A percentile compares a stretch with the other conserved stretches of the same genome.
phyloP scores from a whole-genome alignment of 495 filamentous ascomycete genomes.

The Delitschia confertaspora region DNA sequence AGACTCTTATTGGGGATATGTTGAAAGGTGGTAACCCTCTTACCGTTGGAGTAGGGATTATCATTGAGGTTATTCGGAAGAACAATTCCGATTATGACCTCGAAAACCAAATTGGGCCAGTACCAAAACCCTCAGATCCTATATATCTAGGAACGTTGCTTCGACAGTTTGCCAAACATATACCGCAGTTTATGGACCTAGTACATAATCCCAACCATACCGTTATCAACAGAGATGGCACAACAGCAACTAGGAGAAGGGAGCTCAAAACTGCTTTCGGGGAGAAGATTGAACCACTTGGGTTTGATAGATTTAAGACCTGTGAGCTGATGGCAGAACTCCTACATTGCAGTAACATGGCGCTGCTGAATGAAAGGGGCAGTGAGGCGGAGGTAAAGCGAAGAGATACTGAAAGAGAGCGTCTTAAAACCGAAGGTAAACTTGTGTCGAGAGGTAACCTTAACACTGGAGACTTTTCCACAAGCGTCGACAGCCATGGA shows the following conservation, averaged over 20 bases:
- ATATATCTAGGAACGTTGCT: constrained; percentile 95
- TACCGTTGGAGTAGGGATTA: constrained; percentile 92
- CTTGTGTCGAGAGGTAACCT: constrained; percentile 39
- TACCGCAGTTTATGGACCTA: constrained; percentile 92
- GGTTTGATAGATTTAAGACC: constrained; percentile 97
- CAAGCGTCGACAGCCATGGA: constrained; percentile 36
- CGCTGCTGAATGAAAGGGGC: constrained; percentile 82
- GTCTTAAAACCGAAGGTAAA: constrained; percentile 61
- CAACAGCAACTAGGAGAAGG: constrained; percentile 50
- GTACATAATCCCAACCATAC: constrained; percentile 60
- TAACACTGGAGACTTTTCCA: constrained; percentile 36
- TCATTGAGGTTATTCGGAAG: constrained; percentile 98
- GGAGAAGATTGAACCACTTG: constrained; percentile 82
- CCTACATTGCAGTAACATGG: constrained; percentile 98
- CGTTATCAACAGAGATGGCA: constrained; percentile 50
- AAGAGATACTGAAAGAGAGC: constrained; percentile 73
- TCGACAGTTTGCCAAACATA: constrained; percentile 76
- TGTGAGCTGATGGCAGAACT: constrained; percentile 98
- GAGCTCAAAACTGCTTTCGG: constrained; percentile 80
- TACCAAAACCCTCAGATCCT: constrained; percentile 75
- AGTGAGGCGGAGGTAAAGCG: constrained; percentile 78
- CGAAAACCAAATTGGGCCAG: constrained; percentile 68
- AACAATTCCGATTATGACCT: constrained; percentile 99
- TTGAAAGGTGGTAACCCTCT: constrained; percentile 86
- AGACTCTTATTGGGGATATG: constrained; percentile 80